A percentile compares a stretch with the other conserved stretches of the same genome.
Conservation (phyloP, 225 moss, liverwort and hornwort species). For the Lunularia cruciata region DNA sequence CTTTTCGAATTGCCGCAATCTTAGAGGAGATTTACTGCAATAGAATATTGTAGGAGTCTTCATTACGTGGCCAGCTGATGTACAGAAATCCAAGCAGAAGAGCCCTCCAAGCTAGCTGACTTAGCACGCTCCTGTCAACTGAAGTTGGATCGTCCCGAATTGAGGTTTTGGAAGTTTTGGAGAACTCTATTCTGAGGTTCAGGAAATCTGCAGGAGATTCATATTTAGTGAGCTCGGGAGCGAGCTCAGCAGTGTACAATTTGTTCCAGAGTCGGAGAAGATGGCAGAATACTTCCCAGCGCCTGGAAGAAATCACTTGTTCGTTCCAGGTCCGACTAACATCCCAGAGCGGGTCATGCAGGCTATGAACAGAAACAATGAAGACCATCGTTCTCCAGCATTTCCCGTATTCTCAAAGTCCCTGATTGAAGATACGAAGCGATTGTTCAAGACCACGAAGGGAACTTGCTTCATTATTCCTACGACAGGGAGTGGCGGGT, state of each 20-base stretch:
- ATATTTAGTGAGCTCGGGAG: neutral
- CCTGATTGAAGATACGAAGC: slow-evolving; percentile 44
- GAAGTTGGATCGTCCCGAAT: too few species aligned
- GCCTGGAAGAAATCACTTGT: slow-evolving; percentile 50
- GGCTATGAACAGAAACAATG: slow-evolving; percentile 56
- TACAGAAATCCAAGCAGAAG: too few species aligned
- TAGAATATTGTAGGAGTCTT: too few species aligned
- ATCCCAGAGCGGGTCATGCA: slow-evolving; percentile 46
- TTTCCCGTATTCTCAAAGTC: slow-evolving; percentile 49
- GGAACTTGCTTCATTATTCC: slow-evolving; percentile 53
- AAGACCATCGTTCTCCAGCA: slow-evolving; percentile 53
- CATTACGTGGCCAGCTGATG: too few species aligned
- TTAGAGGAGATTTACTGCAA: too few species aligned
- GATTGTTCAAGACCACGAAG: slow-evolving; percentile 39
- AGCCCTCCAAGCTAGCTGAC: too few species aligned
- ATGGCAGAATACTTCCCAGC: slow-evolving; percentile 50
- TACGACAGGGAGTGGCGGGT: slow-evolving; percentile 51
- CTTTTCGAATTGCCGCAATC: too few species aligned
- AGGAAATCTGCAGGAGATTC: too few species aligned
- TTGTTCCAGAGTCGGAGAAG: neutral
- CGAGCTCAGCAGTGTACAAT: neutral
- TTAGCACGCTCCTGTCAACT: too few species aligned
- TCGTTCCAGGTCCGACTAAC: slow-evolving; percentile 53
- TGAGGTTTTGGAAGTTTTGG: too few species aligned
- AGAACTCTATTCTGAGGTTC: too few species aligned